phyloP scores from a whole-genome alignment of 2,329 filamentous ascomycete species.

The Xylaria sp. region DNA sequence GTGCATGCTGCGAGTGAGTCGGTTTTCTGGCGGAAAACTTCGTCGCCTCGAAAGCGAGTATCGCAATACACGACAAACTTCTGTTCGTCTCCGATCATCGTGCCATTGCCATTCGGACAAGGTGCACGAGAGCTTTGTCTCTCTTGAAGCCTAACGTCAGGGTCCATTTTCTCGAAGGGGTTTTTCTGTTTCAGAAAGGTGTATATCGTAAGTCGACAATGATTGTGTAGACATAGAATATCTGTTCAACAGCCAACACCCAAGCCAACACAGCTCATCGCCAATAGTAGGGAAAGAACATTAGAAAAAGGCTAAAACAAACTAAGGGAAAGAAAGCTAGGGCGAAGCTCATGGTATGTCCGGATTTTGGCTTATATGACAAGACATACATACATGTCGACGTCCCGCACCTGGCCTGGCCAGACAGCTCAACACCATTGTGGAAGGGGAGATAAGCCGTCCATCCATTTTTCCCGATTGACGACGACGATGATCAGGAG shows the following conservation, averaged over 20 bases:
- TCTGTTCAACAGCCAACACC: neutral
- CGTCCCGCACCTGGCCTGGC: neutral
- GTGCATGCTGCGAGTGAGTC: conserved; percentile 35
- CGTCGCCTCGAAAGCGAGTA: conserved; percentile 32
- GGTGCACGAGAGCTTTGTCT: conserved; percentile 29
- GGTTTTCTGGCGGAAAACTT: conserved; percentile 32
- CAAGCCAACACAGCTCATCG: conserved; percentile 1
- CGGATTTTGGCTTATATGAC: conserved; percentile 23
- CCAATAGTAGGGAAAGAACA: neutral
- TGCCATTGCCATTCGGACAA: conserved; percentile 39
- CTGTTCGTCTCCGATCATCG: conserved; percentile 35
- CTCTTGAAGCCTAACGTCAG: neutral
- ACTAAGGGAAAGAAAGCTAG: neutral
- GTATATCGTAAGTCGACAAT: neutral
- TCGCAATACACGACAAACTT: conserved; percentile 38
- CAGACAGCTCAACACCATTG: conserved; percentile 4
- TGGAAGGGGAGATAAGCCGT: conserved; percentile 6
- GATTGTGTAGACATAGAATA: neutral
- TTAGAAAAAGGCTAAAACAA: conserved; percentile 10
- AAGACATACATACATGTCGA: neutral
- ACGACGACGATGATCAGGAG: conserved; percentile 30
- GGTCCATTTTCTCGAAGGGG: conserved; percentile 13
- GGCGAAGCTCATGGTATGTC: conserved; percentile 5
- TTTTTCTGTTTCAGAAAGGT: neutral
- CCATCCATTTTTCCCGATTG: conserved; percentile 1